These are phyloP conservation scores for Aspergillus calidoustus DNA, from an alignment of 2,329 filamentous ascomycete genomes.

Conservation along the genomic window DNA sequence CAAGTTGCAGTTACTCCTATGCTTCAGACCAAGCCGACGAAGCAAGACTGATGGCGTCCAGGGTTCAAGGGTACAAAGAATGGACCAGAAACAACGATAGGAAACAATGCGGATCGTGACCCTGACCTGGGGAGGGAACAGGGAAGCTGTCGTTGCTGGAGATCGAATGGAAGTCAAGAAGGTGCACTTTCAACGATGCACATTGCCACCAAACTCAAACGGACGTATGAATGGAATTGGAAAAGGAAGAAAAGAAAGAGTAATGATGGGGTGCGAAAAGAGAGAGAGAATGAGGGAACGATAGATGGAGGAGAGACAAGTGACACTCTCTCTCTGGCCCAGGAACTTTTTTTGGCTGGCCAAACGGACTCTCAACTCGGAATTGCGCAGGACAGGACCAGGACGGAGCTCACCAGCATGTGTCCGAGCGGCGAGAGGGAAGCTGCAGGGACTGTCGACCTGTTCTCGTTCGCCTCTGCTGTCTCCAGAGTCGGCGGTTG, in stretches of 20 bases:
- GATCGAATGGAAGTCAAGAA: constrained; percentile 29
- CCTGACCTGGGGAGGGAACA: constrained; percentile 17
- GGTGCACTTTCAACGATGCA: constrained; percentile 30
- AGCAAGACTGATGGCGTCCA: constrained; percentile 3
- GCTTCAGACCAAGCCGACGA: constrained; percentile 17
- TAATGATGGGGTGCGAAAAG: constrained; percentile 12
- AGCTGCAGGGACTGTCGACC: constrained; percentile 37
- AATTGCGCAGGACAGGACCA: constrained; percentile 26
- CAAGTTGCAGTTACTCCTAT: constrained; percentile 22
- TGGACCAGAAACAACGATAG: constrained; percentile 14
- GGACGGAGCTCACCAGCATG: constrained; percentile 25
- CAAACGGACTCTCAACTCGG: constrained; percentile 33
- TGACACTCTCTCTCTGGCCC: constrained; percentile 26
- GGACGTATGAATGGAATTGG: constrained; percentile 22
- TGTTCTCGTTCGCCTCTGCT: constrained; percentile 22
- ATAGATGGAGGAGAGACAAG: constrained; percentile 24
- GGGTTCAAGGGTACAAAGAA: constrained; percentile 16
- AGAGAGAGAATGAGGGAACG: constrained; percentile 11
- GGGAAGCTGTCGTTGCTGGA: constrained; percentile 23
- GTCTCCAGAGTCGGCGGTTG: constrained; percentile 11
- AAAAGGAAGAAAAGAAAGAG: constrained; percentile 21
- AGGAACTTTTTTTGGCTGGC: constrained; percentile 22
- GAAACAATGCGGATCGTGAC: constrained; percentile 21
- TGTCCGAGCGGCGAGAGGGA: constrained; percentile 29
- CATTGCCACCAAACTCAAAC: constrained; percentile 28